These are phyloP conservation scores for Boletus coccyginus DNA, from an alignment of 768 basidiomycete species.

Conservation along the genomic window DNA sequence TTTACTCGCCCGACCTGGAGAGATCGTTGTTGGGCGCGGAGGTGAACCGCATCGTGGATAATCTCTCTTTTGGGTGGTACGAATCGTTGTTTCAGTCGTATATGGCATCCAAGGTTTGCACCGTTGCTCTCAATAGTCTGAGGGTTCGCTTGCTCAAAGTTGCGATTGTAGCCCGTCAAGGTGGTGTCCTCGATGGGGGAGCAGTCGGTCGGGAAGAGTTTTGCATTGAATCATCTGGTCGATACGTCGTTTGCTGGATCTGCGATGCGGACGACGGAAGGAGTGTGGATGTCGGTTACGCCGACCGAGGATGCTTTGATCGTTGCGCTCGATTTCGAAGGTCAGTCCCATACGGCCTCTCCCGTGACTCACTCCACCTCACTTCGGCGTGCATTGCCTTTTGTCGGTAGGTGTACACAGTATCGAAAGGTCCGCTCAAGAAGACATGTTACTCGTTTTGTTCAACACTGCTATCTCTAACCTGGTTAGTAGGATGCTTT, in stretches of 20 bases:
- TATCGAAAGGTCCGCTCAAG: conserved; percentile 61
- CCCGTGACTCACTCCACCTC: not conserved
- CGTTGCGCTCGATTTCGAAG: conserved; percentile 65
- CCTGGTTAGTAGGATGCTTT: conserved; percentile 43
- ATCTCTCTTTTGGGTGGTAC: conserved; percentile 60
- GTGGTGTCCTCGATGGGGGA: conserved; percentile 71
- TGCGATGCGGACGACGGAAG: conserved; percentile 66
- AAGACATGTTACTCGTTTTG: conserved; percentile 59
- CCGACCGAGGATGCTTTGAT: conserved; percentile 53
- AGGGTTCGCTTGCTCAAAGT: not conserved
- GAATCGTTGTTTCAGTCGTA: conserved; percentile 64
- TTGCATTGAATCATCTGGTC: conserved; percentile 54
- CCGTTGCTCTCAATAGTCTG: rapidly evolving
- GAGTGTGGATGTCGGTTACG: conserved; percentile 67
- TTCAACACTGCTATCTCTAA: conserved; percentile 69
- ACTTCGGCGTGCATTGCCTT: not conserved
- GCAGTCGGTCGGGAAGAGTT: conserved; percentile 65
- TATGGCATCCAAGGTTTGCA: conserved; percentile 49
- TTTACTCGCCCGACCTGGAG: conserved; percentile 49
- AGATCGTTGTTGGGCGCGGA: conserved; percentile 56
- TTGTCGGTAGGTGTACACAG: conserved; percentile 49
- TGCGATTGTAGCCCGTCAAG: conserved; percentile 46
- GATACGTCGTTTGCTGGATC: conserved; percentile 67
- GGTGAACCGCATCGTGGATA: conserved; percentile 53
- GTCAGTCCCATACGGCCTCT: conserved; percentile 20